Percentiles rank a stretch among this genome's conserved stretches.
phyloP scores from a whole-genome alignment of 2,329 filamentous ascomycete species.

The Tricladium varicosporioides region DNA sequence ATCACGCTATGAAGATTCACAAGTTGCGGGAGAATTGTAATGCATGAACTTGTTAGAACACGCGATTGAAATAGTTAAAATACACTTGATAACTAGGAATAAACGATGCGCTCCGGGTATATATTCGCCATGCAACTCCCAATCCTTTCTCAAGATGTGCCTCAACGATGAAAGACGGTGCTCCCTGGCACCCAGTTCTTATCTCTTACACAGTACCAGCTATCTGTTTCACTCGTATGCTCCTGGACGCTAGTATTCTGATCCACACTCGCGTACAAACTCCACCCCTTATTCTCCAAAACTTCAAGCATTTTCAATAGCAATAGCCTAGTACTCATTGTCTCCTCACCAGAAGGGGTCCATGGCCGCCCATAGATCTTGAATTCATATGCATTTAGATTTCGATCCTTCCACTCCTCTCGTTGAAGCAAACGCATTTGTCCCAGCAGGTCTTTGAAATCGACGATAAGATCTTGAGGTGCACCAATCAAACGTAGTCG shows the following conservation, averaged over 20 bases:
- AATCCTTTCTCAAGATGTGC: no score
- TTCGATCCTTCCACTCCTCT: slow-evolving; percentile 26
- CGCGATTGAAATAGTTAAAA: no score
- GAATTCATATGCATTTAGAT: slow-evolving; percentile 29
- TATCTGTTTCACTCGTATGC: slow-evolving; percentile 24
- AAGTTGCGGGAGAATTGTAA: no score
- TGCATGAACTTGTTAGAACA: no score
- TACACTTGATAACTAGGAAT: no score
- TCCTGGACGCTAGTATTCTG: slow-evolving; percentile 29
- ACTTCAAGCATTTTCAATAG: slow-evolving; percentile 36
- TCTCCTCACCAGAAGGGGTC: slow-evolving; percentile 34
- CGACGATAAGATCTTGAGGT: slow-evolving; percentile 19
- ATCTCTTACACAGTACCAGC: slow-evolving; percentile 28
- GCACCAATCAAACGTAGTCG: slow-evolving; percentile 37
- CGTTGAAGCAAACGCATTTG: slow-evolving; percentile 18
- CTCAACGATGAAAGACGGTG: slow-evolving; percentile 25
- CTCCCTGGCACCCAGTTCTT: slow-evolving; percentile 23
- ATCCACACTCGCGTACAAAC: slow-evolving; percentile 40
- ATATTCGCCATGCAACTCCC: no score
- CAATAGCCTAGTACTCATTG: slow-evolving; percentile 36
- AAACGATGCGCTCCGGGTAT: no score
- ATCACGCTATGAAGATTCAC: no score
- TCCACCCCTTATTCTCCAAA: slow-evolving; percentile 39
- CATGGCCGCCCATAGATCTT: slow-evolving; percentile 38
- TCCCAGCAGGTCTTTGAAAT: slow-evolving; percentile 20